These are phyloP conservation scores for Hsuehochloa calcarea DNA, from an alignment of 176 grass and related monocot species.

Conservation along the genomic window DNA sequence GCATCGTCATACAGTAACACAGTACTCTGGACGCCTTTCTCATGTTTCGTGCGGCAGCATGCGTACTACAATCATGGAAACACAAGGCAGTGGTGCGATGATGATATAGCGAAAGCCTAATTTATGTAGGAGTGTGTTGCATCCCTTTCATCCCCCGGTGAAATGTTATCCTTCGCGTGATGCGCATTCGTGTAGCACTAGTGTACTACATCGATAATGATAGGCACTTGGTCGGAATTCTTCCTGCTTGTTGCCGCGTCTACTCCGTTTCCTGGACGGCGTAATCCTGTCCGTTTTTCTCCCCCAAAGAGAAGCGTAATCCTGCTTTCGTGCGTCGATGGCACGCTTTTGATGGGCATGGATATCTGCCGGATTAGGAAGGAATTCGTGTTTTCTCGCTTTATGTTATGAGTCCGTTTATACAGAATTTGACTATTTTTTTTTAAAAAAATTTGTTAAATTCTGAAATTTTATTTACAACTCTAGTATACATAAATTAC, in stretches of 20 bases:
- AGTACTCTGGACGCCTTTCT: not conserved
- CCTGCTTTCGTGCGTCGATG: not conserved
- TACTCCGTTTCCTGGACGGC: not conserved
- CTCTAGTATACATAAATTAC: too few relatives aligned
- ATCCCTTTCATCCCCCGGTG: not conserved
- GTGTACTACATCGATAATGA: too few relatives aligned
- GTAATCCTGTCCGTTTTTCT: not conserved
- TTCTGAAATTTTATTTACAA: too few relatives aligned
- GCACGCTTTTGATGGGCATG: too few relatives aligned
- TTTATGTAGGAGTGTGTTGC: not conserved
- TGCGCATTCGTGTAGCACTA: not conserved
- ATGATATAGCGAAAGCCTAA: not conserved
- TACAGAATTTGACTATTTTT: too few relatives aligned
- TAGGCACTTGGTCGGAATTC: not conserved
- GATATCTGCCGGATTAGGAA: too few relatives aligned
- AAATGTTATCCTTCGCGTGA: not conserved
- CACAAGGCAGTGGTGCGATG: not conserved
- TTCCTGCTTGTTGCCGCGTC: not conserved
- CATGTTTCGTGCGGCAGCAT: not conserved
- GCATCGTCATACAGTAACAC: too few relatives aligned
- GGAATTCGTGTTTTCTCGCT: too few relatives aligned
- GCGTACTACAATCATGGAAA: not conserved
- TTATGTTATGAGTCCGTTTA: too few relatives aligned
- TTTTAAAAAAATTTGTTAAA: too few relatives aligned
- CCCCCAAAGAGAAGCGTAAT: not conserved